Percentiles rank a stretch among this genome's conserved stretches.
These are phyloP conservation scores for Kregervanrija fluxuum DNA, from an alignment of 805 yeast genomes.

Conservation along the genomic window DNA sequence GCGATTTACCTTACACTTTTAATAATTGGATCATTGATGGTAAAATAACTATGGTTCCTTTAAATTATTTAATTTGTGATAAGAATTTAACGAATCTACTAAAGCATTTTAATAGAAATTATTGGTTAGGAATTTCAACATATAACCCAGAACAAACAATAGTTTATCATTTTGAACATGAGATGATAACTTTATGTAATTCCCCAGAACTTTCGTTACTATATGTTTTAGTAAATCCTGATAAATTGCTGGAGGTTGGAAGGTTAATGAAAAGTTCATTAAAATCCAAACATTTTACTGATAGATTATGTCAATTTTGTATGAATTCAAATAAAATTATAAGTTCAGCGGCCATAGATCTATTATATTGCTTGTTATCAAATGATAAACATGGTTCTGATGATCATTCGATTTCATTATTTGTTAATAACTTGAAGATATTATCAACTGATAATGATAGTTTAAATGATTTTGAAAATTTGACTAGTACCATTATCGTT, in stretches of 20 bases:
- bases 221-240: background rate
- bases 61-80: slow-evolving; percentile 4
- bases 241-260: background rate
- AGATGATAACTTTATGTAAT: background rate
- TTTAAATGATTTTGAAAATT: background rate
- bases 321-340: background rate
- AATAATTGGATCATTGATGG: slow-evolving; percentile 7
- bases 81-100: background rate
- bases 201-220: background rate
- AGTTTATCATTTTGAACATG: background rate
- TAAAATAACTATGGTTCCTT: slow-evolving; percentile 6
- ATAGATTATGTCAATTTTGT: slow-evolving; percentile 1
- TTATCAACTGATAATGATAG: background rate
- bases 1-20: slow-evolving; percentile 6
- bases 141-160: background rate
- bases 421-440: background rate
- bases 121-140: background rate
- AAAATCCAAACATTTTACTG: background rate
- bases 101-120: background rate
- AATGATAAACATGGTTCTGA: background rate
- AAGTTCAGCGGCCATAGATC: background rate
- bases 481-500: slow-evolving; percentile 5
- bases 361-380: background rate
- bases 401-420: background rate
- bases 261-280: background rate